These are phyloP conservation scores for Diplodia scrobiculata DNA, from an alignment of 2,329 filamentous ascomycete species.

Conservation along the genomic window DNA sequence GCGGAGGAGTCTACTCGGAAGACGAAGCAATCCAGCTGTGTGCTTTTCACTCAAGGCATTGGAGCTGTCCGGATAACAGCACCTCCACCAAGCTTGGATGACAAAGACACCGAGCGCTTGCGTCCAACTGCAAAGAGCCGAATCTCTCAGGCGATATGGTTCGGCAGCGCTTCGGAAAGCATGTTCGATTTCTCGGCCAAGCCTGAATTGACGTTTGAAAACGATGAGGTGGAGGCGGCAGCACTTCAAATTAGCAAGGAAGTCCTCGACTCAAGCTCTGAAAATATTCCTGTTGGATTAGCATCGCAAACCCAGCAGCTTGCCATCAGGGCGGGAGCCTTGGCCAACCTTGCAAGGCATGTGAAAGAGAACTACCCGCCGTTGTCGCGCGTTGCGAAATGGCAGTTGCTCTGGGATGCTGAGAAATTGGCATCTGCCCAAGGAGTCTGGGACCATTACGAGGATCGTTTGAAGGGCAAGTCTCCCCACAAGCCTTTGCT, in stretches of 20 bases:
- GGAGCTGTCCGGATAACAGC: slow-evolving; percentile 60
- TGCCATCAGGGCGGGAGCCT: slow-evolving; percentile 68
- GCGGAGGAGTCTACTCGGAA: slow-evolving; percentile 51
- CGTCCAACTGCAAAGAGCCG: slow-evolving; percentile 80
- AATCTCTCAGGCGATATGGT: slow-evolving; percentile 93
- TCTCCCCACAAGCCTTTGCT: slow-evolving; percentile 70
- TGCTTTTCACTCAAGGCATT: slow-evolving; percentile 60
- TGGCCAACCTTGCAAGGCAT: slow-evolving; percentile 73
- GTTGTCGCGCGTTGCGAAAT: slow-evolving; percentile 69
- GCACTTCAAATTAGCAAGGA: slow-evolving; percentile 78
- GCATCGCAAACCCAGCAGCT: slow-evolving; percentile 82
- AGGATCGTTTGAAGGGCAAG: slow-evolving; percentile 71
- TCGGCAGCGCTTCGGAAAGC: slow-evolving; percentile 76
- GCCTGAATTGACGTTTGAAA: slow-evolving; percentile 66
- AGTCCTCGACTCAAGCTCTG: slow-evolving; percentile 75
- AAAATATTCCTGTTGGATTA: slow-evolving; percentile 42
- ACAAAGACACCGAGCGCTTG: slow-evolving; percentile 45
- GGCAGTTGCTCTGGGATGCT: slow-evolving; percentile 82
- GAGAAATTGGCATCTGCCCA: slow-evolving; percentile 84
- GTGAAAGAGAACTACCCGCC: slow-evolving; percentile 65
- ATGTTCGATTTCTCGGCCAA: slow-evolving; percentile 81
- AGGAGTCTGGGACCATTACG: slow-evolving; percentile 78
- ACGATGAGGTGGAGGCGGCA: slow-evolving; percentile 72
- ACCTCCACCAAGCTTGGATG: slow-evolving; percentile 62
- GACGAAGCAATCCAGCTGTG: slow-evolving; percentile 45